Evolutionary conservation across 345 rosid genomes (phyloP), one percentile per base, ranked within the genome.

Genomic region (Eucalyptus regnans): DNA sequence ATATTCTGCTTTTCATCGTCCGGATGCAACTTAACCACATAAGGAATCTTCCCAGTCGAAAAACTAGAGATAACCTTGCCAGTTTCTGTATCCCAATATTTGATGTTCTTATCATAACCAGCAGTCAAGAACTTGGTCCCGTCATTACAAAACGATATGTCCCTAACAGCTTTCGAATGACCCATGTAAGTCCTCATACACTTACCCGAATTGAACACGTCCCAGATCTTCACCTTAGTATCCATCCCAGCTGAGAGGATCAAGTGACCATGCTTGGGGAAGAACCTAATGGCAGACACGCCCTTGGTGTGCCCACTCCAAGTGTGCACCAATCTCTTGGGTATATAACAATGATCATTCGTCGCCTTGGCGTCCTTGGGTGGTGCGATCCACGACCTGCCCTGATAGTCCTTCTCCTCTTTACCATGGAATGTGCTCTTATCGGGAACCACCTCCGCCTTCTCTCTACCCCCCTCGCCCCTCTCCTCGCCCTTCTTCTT

Each of bases 171-270:
- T 93, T 96, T 95, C 22, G 96, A 94, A 90, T 98, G 99, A 62
- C 99, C 99, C 99, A 97, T 98, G 91, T 96, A 97, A 89, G 99
- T 97, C 92, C 98, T 94, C 99, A 95, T 98, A 91, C 99, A 98
- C 92, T 98, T 96, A 48, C 99, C 98, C 7, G 98, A 97, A 92
- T 98, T 97, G 81, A 94, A 94, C 89, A 98, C 99, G 92, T 98
- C 99, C 99, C 99, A 98, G 71, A 98, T 98, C 97, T 97, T 98
- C 90, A 98, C 99, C 91, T 98, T 98, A 8, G 94, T 91, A 90
- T 98, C 99, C 99, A 96, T 96, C 88, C 99, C 99, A 18, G 98
- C 99, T 23, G 99, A 98, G 86, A 98, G 99, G 90, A 98, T 96
- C 91, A 98, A 96, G 93, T 98, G 99, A 17, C 99, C 99, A n/a